Conservation (phyloP, 148 eudicot genomes). For the Fagopyrum homotropicum region DNA sequence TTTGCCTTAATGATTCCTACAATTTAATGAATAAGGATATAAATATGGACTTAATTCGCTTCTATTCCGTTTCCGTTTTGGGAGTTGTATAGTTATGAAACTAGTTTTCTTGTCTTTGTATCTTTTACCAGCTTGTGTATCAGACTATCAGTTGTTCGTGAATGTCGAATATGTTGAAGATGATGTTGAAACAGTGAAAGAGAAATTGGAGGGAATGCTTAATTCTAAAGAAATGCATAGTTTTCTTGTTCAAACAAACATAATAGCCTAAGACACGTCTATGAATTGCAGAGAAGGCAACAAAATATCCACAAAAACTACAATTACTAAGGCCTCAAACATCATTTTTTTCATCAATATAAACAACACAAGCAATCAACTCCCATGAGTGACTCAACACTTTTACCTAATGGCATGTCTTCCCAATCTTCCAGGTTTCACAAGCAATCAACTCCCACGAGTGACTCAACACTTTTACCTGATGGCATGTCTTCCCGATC, state of each 20-base stretch:
- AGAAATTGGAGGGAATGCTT: conserved; percentile 57
- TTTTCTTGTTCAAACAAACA: neutral
- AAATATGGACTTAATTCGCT: too few species aligned
- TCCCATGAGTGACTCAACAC: too few species aligned
- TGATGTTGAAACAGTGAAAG: conserved; percentile 59
- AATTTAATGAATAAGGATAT: too few species aligned
- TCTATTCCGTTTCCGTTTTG: too few species aligned
- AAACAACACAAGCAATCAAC: neutral
- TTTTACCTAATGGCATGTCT: too few species aligned
- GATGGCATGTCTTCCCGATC: too few species aligned
- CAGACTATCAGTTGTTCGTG: conserved; percentile 54
- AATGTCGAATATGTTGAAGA: conserved; percentile 56
- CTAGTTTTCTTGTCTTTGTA: neutral
- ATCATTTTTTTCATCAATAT: too few species aligned
- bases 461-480: too few species aligned
- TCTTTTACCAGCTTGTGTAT: conserved; percentile 42
- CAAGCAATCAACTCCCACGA: neutral
- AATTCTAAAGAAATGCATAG: conserved; percentile 41
- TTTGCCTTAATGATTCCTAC: too few species aligned
- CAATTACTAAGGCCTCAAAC: neutral
- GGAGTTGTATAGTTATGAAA: too few species aligned
- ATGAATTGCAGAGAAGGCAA: neutral
- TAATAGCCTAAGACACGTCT: neutral
- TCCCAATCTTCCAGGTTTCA: too few species aligned
- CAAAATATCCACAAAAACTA: neutral